A percentile compares a stretch with the other conserved stretches of the same genome.
Evolutionary conservation across 345 rosid species (phyloP).

Genomic region (Noccaea caerulescens): DNA sequence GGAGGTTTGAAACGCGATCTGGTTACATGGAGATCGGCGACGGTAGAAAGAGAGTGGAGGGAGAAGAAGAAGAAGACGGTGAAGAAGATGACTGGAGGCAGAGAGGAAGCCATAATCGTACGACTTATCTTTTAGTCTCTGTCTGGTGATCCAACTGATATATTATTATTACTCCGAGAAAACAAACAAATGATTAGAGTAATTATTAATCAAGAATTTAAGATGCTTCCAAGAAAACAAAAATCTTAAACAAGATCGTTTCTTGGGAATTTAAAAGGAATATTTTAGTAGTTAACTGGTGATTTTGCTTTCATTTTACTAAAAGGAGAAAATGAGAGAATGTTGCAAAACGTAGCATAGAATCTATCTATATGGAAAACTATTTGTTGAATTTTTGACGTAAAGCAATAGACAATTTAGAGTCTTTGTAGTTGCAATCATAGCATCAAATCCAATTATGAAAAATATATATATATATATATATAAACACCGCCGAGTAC

Average conservation of each 20-base stretch:
- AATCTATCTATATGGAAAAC: neutral
- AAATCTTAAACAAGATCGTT: neutral
- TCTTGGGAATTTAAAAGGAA: neutral
- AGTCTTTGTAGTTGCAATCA: constrained; percentile 6
- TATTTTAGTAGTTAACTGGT: too few relatives aligned
- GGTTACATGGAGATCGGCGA: constrained; percentile 53
- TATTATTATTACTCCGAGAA: neutral
- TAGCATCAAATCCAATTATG: neutral
- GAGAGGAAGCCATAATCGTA: constrained; percentile 52
- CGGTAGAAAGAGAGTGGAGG: constrained; percentile 29
- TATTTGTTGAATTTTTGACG: constrained; percentile 27
- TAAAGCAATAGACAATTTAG: neutral
- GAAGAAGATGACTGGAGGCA: constrained; percentile 39
- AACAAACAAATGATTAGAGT: neutral
- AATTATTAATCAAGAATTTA: neutral
- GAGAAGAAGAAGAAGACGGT: constrained; percentile 40
- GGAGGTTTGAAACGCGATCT: constrained; percentile 44
- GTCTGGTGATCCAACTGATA: constrained; percentile 22
- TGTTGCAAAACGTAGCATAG: constrained; percentile 4
- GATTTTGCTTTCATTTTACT: too few relatives aligned
- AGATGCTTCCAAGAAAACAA: constrained; percentile 2
- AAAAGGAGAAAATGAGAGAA: too few relatives aligned
- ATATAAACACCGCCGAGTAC: neutral
- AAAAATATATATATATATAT: neutral
- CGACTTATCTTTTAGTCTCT: neutral